phyloP scores from a whole-genome alignment of 2,329 filamentous ascomycete genomes.

The Hypomyces rosellus region DNA sequence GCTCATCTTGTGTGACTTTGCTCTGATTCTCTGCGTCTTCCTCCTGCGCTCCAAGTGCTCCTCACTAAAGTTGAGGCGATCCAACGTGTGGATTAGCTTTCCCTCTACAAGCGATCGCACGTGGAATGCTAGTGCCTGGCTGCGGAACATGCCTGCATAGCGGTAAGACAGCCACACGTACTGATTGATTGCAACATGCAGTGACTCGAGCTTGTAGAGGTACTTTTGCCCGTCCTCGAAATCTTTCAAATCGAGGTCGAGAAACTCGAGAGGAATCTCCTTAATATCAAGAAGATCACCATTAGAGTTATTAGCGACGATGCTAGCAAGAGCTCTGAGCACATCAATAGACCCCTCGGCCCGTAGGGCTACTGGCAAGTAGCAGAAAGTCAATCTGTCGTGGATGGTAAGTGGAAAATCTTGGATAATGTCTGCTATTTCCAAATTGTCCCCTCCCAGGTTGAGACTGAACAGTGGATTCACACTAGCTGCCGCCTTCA shows the following conservation, averaged over 20 bases:
- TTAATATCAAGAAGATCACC: conserved; percentile 67
- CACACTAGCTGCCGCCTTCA: conserved; percentile 62
- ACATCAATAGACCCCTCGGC: conserved; percentile 42
- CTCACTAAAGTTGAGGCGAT: conserved; percentile 45
- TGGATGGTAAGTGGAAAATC: conserved; percentile 59
- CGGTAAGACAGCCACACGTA: conserved; percentile 94
- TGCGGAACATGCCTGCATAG: conserved; percentile 72
- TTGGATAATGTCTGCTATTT: conserved; percentile 70
- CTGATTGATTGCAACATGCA: conserved; percentile 77
- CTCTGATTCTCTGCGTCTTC: conserved; percentile 17
- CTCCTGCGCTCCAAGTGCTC: conserved; percentile 25
- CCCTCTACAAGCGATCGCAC: conserved; percentile 72
- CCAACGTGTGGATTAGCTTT: conserved; percentile 49
- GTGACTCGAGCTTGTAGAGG: conserved; percentile 61
- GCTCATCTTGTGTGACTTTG: conserved; percentile 12
- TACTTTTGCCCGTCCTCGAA: conserved; percentile 43
- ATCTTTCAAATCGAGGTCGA: conserved; percentile 55
- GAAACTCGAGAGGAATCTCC: conserved; percentile 63
- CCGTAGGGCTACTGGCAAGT: conserved; percentile 58
- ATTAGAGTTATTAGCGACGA: conserved; percentile 60
- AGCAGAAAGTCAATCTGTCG: conserved; percentile 71
- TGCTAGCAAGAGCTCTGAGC: conserved; percentile 58
- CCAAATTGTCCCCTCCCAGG: conserved; percentile 51
- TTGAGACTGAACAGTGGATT: conserved; percentile 63
- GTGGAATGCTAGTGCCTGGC: conserved; percentile 69